These are phyloP conservation scores for Candida koratica DNA, from an alignment of 805 yeast genomes.

Conservation along the genomic window DNA sequence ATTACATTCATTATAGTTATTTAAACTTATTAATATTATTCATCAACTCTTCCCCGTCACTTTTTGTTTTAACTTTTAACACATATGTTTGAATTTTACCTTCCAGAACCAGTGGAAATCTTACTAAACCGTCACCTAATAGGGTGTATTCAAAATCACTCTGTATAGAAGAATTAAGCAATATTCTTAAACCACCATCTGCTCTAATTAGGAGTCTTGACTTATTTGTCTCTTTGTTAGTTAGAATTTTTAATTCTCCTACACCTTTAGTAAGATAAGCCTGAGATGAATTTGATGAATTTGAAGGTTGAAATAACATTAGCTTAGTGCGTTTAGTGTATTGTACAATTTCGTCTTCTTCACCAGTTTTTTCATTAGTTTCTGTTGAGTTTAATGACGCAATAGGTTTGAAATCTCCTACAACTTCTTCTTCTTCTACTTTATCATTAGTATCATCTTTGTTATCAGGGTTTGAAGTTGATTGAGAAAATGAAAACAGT, in stretches of 20 bases:
- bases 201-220: constrained; percentile 76
- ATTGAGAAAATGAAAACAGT: constrained; percentile 21
- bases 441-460: constrained; percentile 26
- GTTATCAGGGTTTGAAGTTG: constrained; percentile 6
- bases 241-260: constrained; percentile 76
- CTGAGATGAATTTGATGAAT: constrained; percentile 33
- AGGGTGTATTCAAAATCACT: constrained; percentile 57
- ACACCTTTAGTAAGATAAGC: constrained; percentile 67
- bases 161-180: constrained; percentile 63
- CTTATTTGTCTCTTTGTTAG: constrained; percentile 55
- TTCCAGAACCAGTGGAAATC: constrained; percentile 48
- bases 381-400: constrained; percentile 39
- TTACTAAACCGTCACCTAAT: constrained; percentile 62
- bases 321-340: constrained; percentile 71
- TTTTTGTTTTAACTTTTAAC: constrained; percentile 71
- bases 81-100: constrained; percentile 59
- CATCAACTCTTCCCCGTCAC: constrained; percentile 56
- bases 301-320: constrained; percentile 49
- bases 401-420: constrained; percentile 36
- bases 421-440: constrained; percentile 36
- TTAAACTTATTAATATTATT: constrained; percentile 23
- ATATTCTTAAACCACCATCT: constrained; percentile 79
- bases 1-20: constrained; percentile 4
- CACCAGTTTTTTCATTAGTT: constrained; percentile 65
- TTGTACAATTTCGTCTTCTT: constrained; percentile 68